Percentiles rank a stretch among this genome's conserved stretches.
Conservation (phyloP, 495 filamentous ascomycete genomes). For the Evernia prunastri region DNA sequence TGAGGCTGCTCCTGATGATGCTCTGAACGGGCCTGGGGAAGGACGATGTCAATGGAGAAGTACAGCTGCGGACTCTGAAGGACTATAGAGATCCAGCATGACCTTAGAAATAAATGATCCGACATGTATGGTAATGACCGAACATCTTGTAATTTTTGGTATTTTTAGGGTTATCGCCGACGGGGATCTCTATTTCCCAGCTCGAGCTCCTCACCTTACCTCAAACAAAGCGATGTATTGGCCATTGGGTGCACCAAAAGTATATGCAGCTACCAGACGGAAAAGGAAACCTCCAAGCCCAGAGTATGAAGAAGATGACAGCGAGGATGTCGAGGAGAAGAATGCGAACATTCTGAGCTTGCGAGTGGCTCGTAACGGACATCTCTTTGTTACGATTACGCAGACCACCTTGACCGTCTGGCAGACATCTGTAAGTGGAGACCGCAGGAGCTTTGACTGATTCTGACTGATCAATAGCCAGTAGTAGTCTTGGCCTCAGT, state of each 20-base stretch:
- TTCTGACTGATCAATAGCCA: constrained; percentile 54
- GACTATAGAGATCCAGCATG: background rate
- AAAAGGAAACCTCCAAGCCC: constrained; percentile 33
- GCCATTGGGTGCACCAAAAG: constrained; percentile 84
- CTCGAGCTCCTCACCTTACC: background rate
- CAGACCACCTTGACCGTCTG: constrained; percentile 75
- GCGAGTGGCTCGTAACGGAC: constrained; percentile 71
- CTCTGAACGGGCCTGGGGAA: background rate
- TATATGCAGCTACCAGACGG: constrained; percentile 71
- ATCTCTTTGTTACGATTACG: constrained; percentile 86
- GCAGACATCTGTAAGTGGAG: constrained; percentile 79
- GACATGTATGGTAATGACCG: background rate
- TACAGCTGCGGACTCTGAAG: background rate
- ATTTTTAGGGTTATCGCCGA: background rate
- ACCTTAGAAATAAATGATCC: background rate
- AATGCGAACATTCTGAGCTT: constrained; percentile 57
- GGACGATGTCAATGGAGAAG: background rate
- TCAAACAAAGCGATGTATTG: constrained; percentile 74
- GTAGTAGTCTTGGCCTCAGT: constrained; percentile 82
- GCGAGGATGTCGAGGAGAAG: constrained; percentile 22
- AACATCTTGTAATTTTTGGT: background rate
- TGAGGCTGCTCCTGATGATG: background rate
- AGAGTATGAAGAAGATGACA: constrained; percentile 36
- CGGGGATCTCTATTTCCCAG: background rate
- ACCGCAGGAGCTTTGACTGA: constrained; percentile 17